Evolutionary conservation across 1,284 basidiomycete genomes (phyloP), one percentile per base, ranked within the genome.

Genomic region (Malassezia furfur): DNA sequence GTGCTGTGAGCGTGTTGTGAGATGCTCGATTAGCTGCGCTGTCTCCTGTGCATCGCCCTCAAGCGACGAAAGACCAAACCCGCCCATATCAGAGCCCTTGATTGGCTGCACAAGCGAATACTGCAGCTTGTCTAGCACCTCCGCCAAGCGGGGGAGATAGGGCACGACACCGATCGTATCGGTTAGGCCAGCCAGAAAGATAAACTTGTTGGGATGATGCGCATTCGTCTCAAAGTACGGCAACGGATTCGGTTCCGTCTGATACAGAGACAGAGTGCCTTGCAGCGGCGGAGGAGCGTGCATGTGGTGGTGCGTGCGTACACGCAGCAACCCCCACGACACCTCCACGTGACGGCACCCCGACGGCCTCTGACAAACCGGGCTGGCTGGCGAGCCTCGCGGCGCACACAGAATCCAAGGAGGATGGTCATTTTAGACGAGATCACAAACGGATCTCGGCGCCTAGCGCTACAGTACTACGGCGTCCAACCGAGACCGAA

Each of bases 11-110:
- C 50, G 48, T 7, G 52, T 31, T 11, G 32, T 43, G 2, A 73
- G 49, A 37, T 62, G 61, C 12, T 56, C 45, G 21, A 71, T 48
- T 17, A 66, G 60, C 1, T 48, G 19, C 0, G 59, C 60, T 2
- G 68, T 52, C 48, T 73, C 70, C 22, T 67, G 66, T 8, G 70
- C 67, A 59, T 73, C 70, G 8, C 64, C 67, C 34, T 73, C 68
- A 6, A 72, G 57, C 6, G 61, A 64, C 15, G 59, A 60, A 10
- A 52, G 52, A 2, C 69, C 69, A 21, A 61, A 72, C 1, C 70
- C 70, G 12, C 69, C 63, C n/a, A 70, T 35, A n/a, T 63, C 59
- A 28, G 60, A 65, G 11, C 62, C 58, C 31, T 70, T 56, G 36
- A 65, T 62, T 2, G 66, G 67, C 34, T 63, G 62, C 3, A 72